Conservation (phyloP, 2,329 filamentous ascomycete species). For the Stagonosporopsis rhizophila region DNA sequence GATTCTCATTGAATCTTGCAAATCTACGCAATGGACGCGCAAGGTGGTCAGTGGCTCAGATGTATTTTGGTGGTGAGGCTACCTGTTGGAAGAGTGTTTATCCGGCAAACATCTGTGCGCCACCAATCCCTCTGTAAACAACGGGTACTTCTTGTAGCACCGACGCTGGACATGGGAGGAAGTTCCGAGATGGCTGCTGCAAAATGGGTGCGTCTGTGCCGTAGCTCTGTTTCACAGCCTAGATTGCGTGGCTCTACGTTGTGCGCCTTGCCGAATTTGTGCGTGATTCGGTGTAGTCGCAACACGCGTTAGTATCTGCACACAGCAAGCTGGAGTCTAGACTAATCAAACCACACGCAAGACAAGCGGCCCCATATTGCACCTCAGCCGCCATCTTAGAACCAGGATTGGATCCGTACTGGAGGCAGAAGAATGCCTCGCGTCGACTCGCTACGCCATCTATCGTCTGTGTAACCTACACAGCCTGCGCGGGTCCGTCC, state of each 20-base stretch:
- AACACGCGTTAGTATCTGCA: not conserved
- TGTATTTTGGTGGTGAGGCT: slow-evolving; percentile 2
- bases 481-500: no score
- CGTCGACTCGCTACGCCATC: not conserved
- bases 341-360: not conserved
- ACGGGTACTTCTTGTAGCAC: slow-evolving; percentile 3
- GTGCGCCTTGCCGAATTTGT: slow-evolving; percentile 5
- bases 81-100: slow-evolving; percentile 5
- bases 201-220: not conserved
- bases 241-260: not conserved
- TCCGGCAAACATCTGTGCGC: not conserved
- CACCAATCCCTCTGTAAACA: not conserved
- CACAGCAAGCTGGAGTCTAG: not conserved
- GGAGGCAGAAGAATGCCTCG: not conserved
- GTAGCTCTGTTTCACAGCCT: not conserved
- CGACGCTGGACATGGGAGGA: not conserved
- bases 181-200: not conserved
- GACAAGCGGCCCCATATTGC: not conserved
- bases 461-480: no score
- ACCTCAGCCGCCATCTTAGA: not conserved
- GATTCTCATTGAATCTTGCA: not conserved
- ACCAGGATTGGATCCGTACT: not conserved
- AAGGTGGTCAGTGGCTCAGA: slow-evolving; percentile 1
- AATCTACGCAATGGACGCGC: slow-evolving; percentile 6
- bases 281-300: not conserved